Percentiles rank a stretch among this genome's conserved stretches.
phyloP scores from a whole-genome alignment of 2,329 filamentous ascomycete genomes.

The Diaporthe vexans region DNA sequence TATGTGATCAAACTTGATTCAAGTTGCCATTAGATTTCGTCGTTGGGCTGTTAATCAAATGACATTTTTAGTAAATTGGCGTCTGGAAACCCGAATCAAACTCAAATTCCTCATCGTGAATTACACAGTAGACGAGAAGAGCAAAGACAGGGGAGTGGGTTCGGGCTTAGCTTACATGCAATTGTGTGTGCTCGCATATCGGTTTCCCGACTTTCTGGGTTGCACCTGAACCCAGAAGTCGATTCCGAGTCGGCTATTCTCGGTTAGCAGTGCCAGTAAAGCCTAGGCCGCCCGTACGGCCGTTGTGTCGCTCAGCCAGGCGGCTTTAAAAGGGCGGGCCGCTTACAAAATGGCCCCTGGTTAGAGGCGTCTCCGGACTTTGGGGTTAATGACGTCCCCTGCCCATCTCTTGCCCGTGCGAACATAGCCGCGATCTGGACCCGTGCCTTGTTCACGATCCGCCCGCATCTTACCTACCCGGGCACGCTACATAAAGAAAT shows the following conservation, averaged over 20 bases:
- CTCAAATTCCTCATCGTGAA: background rate
- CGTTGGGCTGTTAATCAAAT: no score
- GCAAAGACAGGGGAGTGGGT: no score
- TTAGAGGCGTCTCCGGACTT: conserved; percentile 20
- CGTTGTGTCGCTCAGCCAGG: background rate
- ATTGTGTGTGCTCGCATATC: background rate
- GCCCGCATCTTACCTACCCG: conserved; percentile 22
- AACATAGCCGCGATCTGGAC: conserved; percentile 15
- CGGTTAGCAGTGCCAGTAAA: background rate
- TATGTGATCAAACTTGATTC: background rate
- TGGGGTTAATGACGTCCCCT: conserved; percentile 39
- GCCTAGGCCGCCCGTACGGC: background rate
- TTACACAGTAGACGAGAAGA: background rate
- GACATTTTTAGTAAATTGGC: background rate
- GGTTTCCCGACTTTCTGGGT: background rate
- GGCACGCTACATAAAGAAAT: conserved; percentile 22
- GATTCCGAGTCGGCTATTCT: conserved; percentile 28
- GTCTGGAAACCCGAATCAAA: background rate
- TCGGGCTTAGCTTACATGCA: conserved; percentile 18
- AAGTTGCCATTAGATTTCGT: background rate
- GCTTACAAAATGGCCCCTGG: conserved; percentile 40
- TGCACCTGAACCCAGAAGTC: background rate
- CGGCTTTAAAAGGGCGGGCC: conserved; percentile 32
- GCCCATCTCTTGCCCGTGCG: conserved; percentile 1
- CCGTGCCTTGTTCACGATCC: conserved; percentile 28